Conservation (phyloP, 2,329 filamentous ascomycete species). For the Arthrobotrys sinensis region DNA sequence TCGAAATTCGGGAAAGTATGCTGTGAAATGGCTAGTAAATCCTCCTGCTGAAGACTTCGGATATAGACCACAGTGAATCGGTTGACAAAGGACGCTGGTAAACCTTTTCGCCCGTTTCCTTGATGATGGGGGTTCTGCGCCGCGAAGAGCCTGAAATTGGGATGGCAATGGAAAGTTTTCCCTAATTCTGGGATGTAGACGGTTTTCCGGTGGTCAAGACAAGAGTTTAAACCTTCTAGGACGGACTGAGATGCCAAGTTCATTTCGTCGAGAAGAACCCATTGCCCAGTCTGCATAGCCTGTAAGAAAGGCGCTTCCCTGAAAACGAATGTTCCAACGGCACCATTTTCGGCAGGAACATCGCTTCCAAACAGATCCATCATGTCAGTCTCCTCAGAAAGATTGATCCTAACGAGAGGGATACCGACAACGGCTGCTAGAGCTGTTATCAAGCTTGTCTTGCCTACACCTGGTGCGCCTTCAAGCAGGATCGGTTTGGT, state of each 20-base stretch:
- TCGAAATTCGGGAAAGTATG: slow-evolving; percentile 80
- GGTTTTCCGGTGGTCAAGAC: slow-evolving; percentile 94
- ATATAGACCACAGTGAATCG: slow-evolving; percentile 98
- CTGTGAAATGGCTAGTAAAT: slow-evolving; percentile 84
- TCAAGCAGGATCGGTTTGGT: slow-evolving; percentile 93
- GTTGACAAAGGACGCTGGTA: slow-evolving; percentile 97
- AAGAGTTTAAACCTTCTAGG: slow-evolving; percentile 94
- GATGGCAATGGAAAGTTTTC: slow-evolving; percentile 90
- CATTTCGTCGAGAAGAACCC: slow-evolving; percentile 98
- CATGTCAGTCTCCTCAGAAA: slow-evolving; percentile 97
- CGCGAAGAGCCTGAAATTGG: slow-evolving; percentile 92
- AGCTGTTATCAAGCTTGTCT: slow-evolving; percentile 92
- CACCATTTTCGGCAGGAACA: slow-evolving; percentile 92
- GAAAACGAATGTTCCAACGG: slow-evolving; percentile 93
- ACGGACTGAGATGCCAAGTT: slow-evolving; percentile 97
- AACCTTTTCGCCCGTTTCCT: slow-evolving; percentile 92
- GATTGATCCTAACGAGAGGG: slow-evolving; percentile 90
- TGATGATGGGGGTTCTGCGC: slow-evolving; percentile 98
- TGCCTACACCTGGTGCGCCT: slow-evolving; percentile 97
- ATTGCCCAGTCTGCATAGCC: slow-evolving; percentile 96
- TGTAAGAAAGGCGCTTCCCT: slow-evolving; percentile 94
- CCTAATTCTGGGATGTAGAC: slow-evolving; percentile 96
- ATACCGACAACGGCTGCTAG: slow-evolving; percentile 84
- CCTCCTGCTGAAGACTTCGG: slow-evolving; percentile 85
- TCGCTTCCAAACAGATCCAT: slow-evolving; percentile 98